phyloP scores from a whole-genome alignment of 768 basidiomycete genomes.

The Tulasnella sp. region DNA sequence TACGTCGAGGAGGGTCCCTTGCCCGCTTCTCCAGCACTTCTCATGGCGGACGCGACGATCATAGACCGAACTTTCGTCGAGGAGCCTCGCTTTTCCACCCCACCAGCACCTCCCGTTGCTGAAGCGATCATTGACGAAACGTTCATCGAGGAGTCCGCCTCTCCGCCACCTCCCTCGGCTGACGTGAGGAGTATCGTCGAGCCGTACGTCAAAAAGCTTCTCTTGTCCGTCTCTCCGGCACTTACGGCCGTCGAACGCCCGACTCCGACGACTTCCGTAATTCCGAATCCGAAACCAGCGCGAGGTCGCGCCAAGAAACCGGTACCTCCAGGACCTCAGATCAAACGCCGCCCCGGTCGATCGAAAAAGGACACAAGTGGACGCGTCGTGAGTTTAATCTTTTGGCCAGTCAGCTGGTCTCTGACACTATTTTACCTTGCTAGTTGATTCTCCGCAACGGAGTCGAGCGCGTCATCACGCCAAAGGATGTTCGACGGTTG shows the following conservation, averaged over 20 bases:
- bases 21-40: neutral
- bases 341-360: neutral
- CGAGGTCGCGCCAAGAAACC: neutral
- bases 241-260: neutral
- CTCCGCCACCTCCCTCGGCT: neutral
- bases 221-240: neutral
- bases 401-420: too few relatives aligned
- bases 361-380: neutral
- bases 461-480: neutral
- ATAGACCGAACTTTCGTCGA: neutral
- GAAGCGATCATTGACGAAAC: too few relatives aligned
- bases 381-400: neutral
- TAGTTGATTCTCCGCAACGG: neutral
- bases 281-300: neutral
- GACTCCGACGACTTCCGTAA: neutral
- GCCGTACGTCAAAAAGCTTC: neutral
- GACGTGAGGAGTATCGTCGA: neutral
- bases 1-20: too few relatives aligned
- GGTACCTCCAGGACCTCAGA: neutral
- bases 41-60: neutral
- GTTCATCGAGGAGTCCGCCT: too few relatives aligned
- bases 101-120: neutral
- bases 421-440: neutral
- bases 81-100: neutral
- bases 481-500: neutral